Conservation (phyloP, 768 basidiomycete species). For the Fomitopsis pulvina region DNA sequence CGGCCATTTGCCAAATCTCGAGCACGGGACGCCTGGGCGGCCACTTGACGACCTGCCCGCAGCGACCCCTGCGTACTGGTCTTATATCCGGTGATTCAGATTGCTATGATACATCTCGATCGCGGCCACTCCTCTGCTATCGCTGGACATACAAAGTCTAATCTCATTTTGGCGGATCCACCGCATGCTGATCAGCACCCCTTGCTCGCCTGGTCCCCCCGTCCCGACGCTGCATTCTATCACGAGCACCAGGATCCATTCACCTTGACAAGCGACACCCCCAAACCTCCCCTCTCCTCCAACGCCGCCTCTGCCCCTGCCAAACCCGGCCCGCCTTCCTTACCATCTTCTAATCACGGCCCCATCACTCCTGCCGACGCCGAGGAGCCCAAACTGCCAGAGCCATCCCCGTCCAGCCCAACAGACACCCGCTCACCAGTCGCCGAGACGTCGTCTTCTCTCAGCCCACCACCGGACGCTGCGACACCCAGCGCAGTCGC, state of each 20-base stretch:
- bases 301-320: conserved; percentile 3
- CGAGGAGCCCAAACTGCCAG: conserved; percentile 13
- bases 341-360: conserved; percentile 1
- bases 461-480: conserved; percentile 22
- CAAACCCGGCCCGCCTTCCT: conserved; percentile 1
- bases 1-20: background rate
- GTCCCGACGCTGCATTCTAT: conserved; percentile 14
- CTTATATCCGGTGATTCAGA: conserved; percentile 17
- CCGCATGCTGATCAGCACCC: conserved; percentile 20
- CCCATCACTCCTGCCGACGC: conserved; percentile 11
- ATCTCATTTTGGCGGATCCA: conserved; percentile 17
- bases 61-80: conserved; percentile 13
- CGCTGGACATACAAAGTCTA: conserved; percentile 16
- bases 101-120: conserved; percentile 30
- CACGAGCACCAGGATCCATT: conserved; percentile 13
- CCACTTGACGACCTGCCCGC: conserved; percentile 13
- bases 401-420: conserved; percentile 14
- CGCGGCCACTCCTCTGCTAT: conserved; percentile 22
- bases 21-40: conserved; percentile 5
- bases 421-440: conserved; percentile 18
- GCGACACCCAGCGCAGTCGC: conserved; percentile 10
- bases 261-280: conserved; percentile 6
- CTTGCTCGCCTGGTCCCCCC: conserved; percentile 21
- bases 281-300: conserved; percentile 1
- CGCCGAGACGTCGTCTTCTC: conserved; percentile 19